Conservation (phyloP, 2,329 filamentous ascomycete species). For the Saccharata proteae region DNA sequence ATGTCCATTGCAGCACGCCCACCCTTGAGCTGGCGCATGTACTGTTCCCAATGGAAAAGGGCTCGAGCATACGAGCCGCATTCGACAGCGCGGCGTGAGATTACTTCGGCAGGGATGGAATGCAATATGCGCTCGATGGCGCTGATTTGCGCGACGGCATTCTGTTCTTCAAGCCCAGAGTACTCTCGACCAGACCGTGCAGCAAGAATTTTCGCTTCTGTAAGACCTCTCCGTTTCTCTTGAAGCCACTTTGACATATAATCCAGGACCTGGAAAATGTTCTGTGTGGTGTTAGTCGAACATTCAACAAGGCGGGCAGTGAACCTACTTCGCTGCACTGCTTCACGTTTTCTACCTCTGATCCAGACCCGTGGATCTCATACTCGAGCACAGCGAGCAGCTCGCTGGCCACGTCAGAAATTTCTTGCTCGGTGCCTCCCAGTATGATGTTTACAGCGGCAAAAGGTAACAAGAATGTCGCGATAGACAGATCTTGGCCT, state of each 20-base stretch:
- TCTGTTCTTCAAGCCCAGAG: conserved; percentile 38
- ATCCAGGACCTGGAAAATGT: conserved; percentile 80
- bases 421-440: conserved; percentile 54
- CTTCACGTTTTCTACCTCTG: conserved; percentile 62
- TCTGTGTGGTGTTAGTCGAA: conserved; percentile 38
- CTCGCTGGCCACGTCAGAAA: conserved; percentile 57
- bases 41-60: conserved; percentile 88
- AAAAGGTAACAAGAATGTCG: conserved; percentile 82
- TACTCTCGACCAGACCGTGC: conserved; percentile 31
- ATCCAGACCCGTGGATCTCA: conserved; percentile 41
- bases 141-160: conserved; percentile 41
- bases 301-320: not conserved
- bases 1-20: conserved; percentile 34
- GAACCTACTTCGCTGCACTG: conserved; percentile 69
- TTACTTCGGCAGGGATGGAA: conserved; percentile 57
- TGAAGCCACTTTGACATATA: conserved; percentile 88
- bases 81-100: conserved; percentile 76
- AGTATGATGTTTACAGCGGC: conserved; percentile 72
- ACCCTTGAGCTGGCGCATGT: conserved; percentile 50
- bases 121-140: conserved; percentile 62
- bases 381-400: conserved; percentile 62
- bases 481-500: conserved; percentile 73
- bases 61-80: conserved; percentile 88
- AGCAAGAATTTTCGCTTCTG: conserved; percentile 28
- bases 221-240: conserved; percentile 48